Evolutionary conservation across 768 basidiomycete genomes (phyloP), one percentile per base, ranked within the genome.

Genomic region (Mycena alexandri): DNA sequence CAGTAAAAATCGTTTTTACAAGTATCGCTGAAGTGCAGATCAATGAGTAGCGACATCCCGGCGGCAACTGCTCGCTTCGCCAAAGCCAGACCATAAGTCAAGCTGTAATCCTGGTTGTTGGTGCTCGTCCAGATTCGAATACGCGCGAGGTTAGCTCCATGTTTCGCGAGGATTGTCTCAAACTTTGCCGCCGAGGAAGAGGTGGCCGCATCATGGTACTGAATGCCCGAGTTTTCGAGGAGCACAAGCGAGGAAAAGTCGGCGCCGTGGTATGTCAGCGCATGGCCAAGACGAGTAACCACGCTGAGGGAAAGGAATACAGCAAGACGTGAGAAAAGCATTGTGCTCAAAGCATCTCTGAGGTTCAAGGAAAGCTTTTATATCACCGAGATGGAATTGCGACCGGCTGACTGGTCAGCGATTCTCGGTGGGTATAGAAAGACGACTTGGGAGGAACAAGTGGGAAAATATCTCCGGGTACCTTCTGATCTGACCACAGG

Each of bases 1-100:
- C 38, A 9, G 14, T 38, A 9, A 38, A 38, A 38, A 2, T 38
- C 12, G 14, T 16, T 78, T 83, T 33, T 66, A 87, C 87, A 87
- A n/a, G 85, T 89, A 71, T 90, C 89, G 72, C 87, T 89, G 73
- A 84, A 89, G 69, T 90, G 89, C 51, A 90, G 74, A 70, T 90
- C 88, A 12, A 90, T 78, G 46, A 84, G 73, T 16, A 90, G 71
- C 13, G 79, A 78, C 86, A 90, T 83, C 13, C 88, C 88, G 13
- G 86, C 87, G 13, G 85, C 86, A 47, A 79, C 82, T 50, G 86
- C 84, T 12, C 89, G 79, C 75, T 87, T 87, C 7, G 84, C 88
- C 44, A 89, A 76, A 0, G 81, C 80, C 24, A 90, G 78, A 0
- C 82, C 88, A 69, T 88, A 87, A 42, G 73, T 76, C 60, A 87